These are phyloP conservation scores for Monosporozyma unispora DNA, from an alignment of 805 yeast genomes.

Conservation along the genomic window DNA sequence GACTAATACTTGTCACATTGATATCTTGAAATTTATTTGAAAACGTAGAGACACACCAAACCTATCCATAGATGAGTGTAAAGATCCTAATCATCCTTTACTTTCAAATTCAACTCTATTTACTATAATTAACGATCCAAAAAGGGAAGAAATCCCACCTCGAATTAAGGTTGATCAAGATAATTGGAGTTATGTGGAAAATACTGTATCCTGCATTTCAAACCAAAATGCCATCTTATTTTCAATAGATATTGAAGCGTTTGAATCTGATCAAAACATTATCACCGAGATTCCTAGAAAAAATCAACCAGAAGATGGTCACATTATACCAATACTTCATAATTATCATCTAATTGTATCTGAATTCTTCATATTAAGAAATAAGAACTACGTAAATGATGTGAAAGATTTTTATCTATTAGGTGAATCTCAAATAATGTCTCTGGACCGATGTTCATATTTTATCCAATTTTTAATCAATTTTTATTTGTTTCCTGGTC, in stretches of 20 bases:
- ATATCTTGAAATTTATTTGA: background rate
- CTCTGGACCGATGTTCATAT: slow-evolving; percentile 28
- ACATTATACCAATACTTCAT: slow-evolving; percentile 31
- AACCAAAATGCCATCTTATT: slow-evolving; percentile 29
- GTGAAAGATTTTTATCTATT: slow-evolving; percentile 42
- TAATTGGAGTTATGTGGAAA: slow-evolving; percentile 15
- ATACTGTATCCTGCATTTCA: slow-evolving; percentile 15
- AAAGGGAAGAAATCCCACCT: background rate
- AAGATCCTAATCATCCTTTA: background rate
- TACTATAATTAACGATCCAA: too few species aligned
- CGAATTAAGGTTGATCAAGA: too few species aligned
- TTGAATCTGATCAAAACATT: slow-evolving; percentile 34
- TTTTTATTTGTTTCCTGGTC: slow-evolving; percentile 32
- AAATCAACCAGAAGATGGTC: slow-evolving; percentile 29
- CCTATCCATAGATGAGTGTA: background rate
- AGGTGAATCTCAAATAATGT: slow-evolving; percentile 39
- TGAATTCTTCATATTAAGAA: slow-evolving; percentile 36
- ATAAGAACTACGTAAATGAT: slow-evolving; percentile 48
- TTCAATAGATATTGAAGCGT: slow-evolving; percentile 49
- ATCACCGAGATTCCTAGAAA: slow-evolving; percentile 49
- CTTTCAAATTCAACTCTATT: background rate
- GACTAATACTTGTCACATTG: background rate
- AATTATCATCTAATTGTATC: slow-evolving; percentile 38
- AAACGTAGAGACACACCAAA: background rate
- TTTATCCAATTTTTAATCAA: slow-evolving; percentile 38